Evolutionary conservation across 2,329 filamentous ascomycete genomes (phyloP).

Genomic region (Neospermospora avenae): DNA sequence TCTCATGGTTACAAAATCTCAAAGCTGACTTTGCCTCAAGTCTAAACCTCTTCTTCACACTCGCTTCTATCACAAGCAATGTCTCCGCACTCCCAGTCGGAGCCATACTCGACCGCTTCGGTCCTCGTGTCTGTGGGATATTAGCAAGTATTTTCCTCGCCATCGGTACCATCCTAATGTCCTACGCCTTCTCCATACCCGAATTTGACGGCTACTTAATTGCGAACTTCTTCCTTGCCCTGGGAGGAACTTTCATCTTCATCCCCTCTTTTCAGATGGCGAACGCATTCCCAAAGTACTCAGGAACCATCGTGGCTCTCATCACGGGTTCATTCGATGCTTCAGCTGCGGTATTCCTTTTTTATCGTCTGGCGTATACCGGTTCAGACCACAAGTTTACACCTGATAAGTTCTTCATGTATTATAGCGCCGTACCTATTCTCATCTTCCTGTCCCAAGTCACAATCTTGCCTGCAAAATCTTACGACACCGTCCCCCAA

Average conservation of each 20-base stretch:
- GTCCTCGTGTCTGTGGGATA: slow-evolving; percentile 12
- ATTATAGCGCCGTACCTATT: slow-evolving; percentile 6
- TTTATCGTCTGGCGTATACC: slow-evolving; percentile 12
- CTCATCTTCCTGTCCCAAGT: slow-evolving; percentile 8
- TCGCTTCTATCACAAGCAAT: slow-evolving; percentile 16
- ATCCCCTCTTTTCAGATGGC: slow-evolving; percentile 15
- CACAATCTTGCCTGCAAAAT: not conserved
- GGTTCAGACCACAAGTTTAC: slow-evolving; percentile 9
- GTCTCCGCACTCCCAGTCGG: slow-evolving; percentile 13
- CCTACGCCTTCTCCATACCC: slow-evolving; percentile 13
- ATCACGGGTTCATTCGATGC: slow-evolving; percentile 16
- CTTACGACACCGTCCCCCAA: slow-evolving; percentile 9
- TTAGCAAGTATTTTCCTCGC: slow-evolving; percentile 13
- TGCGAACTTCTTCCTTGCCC: slow-evolving; percentile 13
- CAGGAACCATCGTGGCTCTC: slow-evolving; percentile 13
- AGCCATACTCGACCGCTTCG: slow-evolving; percentile 11
- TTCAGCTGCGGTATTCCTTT: slow-evolving; percentile 13
- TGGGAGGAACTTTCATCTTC: slow-evolving; percentile 14
- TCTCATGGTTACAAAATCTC: not conserved
- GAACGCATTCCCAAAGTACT: slow-evolving; percentile 14
- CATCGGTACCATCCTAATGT: slow-evolving; percentile 11
- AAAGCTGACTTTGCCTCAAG: not conserved
- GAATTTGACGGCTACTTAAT: slow-evolving; percentile 13
- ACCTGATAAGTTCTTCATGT: slow-evolving; percentile 9
- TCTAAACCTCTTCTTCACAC: slow-evolving; percentile 17